Evolutionary conservation across 2,329 filamentous ascomycete species (phyloP).

Genomic region (Fusarium buharicum): DNA sequence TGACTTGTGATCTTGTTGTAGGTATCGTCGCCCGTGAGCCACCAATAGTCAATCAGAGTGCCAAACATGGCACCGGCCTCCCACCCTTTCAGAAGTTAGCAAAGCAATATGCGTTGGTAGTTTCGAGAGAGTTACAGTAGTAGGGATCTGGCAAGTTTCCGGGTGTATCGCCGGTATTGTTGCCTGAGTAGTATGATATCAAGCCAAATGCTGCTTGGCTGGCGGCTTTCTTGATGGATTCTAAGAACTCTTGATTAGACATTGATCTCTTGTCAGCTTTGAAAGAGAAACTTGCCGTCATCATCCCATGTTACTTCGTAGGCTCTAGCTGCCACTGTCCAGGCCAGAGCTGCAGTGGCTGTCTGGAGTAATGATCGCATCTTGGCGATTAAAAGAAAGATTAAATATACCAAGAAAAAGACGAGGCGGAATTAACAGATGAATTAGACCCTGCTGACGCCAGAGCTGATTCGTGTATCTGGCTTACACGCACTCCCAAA

Average conservation of each 20-base stretch:
- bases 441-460: conserved; percentile 11
- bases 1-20: conserved; percentile 71
- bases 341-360: conserved; percentile 26
- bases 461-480: conserved; percentile 19
- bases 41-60: conserved; percentile 77
- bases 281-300: conserved; percentile 22
- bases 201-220: conserved; percentile 59
- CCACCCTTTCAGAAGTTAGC: conserved; percentile 63
- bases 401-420: conserved; percentile 17
- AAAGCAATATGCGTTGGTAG: conserved; percentile 37
- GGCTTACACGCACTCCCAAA: conserved; percentile 29
- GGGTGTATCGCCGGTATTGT: conserved; percentile 67
- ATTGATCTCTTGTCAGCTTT: neutral
- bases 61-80: conserved; percentile 78
- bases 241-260: conserved; percentile 45
- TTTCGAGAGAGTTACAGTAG: conserved; percentile 65
- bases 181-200: conserved; percentile 64
- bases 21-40: conserved; percentile 71
- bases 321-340: conserved; percentile 24
- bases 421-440: conserved; percentile 11
- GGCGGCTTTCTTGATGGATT: conserved; percentile 61
- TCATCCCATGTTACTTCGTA: conserved; percentile 40
- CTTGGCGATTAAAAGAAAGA: conserved; percentile 21
- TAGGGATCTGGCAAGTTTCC: conserved; percentile 70
- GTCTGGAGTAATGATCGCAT: conserved; percentile 37